Evolutionary conservation across 192 early-diverging fungal genomes (phyloP).

Genomic region (Piromyces finnis): DNA sequence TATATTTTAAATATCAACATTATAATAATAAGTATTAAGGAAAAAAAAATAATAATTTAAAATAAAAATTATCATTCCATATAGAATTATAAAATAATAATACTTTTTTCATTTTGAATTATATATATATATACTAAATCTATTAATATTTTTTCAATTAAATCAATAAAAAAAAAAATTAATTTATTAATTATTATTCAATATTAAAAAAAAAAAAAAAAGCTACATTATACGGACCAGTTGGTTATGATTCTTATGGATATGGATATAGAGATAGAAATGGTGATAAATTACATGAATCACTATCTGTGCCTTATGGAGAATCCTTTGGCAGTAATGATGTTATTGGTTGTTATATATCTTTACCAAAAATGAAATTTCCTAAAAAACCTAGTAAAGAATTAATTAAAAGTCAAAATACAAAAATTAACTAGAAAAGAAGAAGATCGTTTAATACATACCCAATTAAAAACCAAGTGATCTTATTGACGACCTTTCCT

Average conservation of each 20-base stretch:
- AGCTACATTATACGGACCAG: slow-evolving; percentile 29
- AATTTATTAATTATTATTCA: no score
- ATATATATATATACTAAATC: no score
- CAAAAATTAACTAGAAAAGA: slow-evolving; percentile 6
- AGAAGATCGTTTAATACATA: neutral
- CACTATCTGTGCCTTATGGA: slow-evolving; percentile 20
- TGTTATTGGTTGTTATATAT: slow-evolving; percentile 42
- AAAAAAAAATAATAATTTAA: no score
- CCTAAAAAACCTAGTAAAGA: slow-evolving; percentile 3
- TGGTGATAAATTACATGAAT: slow-evolving; percentile 37
- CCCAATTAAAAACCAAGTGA: neutral
- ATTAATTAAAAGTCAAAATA: neutral
- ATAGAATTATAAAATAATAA: no score
- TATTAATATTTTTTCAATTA: no score
- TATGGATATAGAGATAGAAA: slow-evolving; percentile 44
- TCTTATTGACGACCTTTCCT: neutral
- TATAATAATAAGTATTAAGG: no score
- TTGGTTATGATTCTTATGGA: slow-evolving; percentile 45
- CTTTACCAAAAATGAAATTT: slow-evolving; percentile 11
- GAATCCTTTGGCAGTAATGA: slow-evolving; percentile 40
- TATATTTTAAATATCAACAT: no score
- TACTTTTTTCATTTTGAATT: no score
- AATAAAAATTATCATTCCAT: no score
- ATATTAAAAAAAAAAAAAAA: no score
- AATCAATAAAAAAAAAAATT: no score